Evolutionary conservation across 164 flowering plant species (phyloP), one percentile per base, ranked within the genome.

Genomic region (Vitis rotundifolia): DNA sequence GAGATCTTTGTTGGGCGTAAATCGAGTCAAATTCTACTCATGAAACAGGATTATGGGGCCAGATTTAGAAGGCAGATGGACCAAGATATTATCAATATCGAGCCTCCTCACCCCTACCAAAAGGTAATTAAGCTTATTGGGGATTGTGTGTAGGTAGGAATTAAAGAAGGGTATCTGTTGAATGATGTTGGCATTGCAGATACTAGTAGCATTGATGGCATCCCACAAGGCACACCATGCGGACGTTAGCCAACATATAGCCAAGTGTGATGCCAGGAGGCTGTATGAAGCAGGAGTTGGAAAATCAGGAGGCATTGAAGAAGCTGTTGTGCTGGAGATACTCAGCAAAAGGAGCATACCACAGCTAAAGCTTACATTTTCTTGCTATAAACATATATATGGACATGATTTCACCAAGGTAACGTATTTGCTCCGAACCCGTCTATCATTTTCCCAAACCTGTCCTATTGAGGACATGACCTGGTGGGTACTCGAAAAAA

Each of bases 311-410:
- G 73, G 78, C 22, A 67, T 85, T 49, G 90, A 88, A 51, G 91
- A 91, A 69, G 76, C 84, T 59, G 79, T 81, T 64, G 81, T 90
- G 26, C 77, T 92, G 1, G 95, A 90, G 77, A 86, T 87, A 15
- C 70, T 92, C 31, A 83, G 88, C 62, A 92, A 92, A 75, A 83
- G 97, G 60, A 87, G 90, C 85, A 85, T 90, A 55, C 84, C 85
- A 61, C 97, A 92, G 63, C 81, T 89, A 50, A 86, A 78, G 69
- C 78, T 83, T 18, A 85, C 87, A n/a, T 77, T 90, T 66, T 77
- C 82, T 55, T 53, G 79, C 77, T 91, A 91, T 65, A 85, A 84
- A 59, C 89, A 79, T 59, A 91, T 91, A 37, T 91, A 86, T 75
- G 97, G 94, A 56, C 87, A 89, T 80, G 81, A 71, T 62, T 89